These are phyloP conservation scores for Pythium phragmiticola DNA, from an alignment of 352 stramenopile species.

Conservation along the genomic window DNA sequence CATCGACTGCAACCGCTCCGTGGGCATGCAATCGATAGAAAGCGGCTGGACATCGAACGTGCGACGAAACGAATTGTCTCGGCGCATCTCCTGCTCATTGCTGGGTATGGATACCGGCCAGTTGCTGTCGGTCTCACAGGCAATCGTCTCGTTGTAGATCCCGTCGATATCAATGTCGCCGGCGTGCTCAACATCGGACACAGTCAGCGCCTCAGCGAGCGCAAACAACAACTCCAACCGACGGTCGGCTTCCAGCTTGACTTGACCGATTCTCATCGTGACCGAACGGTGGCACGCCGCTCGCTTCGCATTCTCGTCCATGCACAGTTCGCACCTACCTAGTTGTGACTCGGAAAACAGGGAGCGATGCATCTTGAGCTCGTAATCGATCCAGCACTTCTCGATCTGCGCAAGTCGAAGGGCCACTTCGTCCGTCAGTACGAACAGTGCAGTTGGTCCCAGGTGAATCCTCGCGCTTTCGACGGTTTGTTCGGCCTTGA, in stretches of 20 bases:
- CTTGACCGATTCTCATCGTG: conserved; percentile 67
- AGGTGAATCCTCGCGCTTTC: conserved; percentile 74
- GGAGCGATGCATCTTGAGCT: conserved; percentile 50
- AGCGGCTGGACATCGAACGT: conserved; percentile 27
- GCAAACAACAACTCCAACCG: conserved; percentile 80
- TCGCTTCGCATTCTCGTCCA: conserved; percentile 57
- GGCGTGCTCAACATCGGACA: conserved; percentile 26
- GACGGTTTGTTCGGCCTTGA: conserved; percentile 52
- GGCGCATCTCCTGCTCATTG: conserved; percentile 30
- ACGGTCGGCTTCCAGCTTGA: conserved; percentile 85
- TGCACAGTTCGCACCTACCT: conserved; percentile 53
- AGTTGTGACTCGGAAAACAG: conserved; percentile 30
- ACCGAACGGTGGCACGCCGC: conserved; percentile 64
- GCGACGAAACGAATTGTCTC: conserved; percentile 17
- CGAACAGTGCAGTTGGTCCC: conserved; percentile 76
- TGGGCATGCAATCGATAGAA: conserved; percentile 38
- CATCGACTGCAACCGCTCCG: conserved; percentile 64
- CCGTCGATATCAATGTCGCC: conserved; percentile 26
- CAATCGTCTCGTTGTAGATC: conserved; percentile 17
- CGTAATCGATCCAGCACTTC: conserved; percentile 76
- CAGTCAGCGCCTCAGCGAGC: conserved; percentile 68
- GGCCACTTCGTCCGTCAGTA: conserved; percentile 85
- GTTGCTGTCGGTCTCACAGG: not conserved
- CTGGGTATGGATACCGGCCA: not conserved
- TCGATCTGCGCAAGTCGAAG: conserved; percentile 83